Percentiles rank a stretch among this genome's conserved stretches.
phyloP scores from a whole-genome alignment of 2,329 filamentous ascomycete species.

The Herpotrichia juniperi region DNA sequence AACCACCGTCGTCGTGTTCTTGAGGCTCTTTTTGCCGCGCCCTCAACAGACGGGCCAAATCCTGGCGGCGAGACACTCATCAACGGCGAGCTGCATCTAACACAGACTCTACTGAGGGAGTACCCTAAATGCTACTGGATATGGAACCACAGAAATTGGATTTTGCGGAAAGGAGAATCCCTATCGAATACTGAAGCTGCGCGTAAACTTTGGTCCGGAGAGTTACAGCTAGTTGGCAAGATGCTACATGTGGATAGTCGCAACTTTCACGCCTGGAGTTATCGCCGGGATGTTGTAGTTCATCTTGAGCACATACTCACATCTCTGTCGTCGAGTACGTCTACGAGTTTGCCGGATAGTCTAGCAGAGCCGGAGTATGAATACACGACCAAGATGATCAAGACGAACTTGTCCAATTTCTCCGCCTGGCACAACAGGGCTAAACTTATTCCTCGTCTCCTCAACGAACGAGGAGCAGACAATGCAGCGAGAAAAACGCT shows the following conservation, averaged over 20 bases:
- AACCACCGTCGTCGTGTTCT: conserved; percentile 80
- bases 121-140: conserved; percentile 99
- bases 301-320: conserved; percentile 68
- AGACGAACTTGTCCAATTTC: conserved; percentile 87
- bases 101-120: conserved; percentile 81
- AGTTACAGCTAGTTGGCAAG: conserved; percentile 81
- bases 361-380: conserved; percentile 82
- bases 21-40: conserved; percentile 62
- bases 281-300: conserved; percentile 79
- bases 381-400: conserved; percentile 90
- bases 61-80: conserved; percentile 59
- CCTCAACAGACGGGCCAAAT: conserved; percentile 9
- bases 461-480: conserved; percentile 72
- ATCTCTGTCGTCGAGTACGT: conserved; percentile 7
- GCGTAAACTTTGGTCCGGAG: conserved; percentile 77
- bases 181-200: conserved; percentile 64
- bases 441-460: conserved; percentile 77
- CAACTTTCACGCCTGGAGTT: conserved; percentile 98
- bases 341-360: conserved; percentile 46
- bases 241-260: conserved; percentile 86
- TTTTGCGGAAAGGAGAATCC: conserved; percentile 73
- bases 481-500: conserved; percentile 68
- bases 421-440: conserved; percentile 95
- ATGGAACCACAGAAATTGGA: conserved; percentile 94
- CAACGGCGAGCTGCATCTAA: conserved; percentile 77